Evolutionary conservation across 2,329 filamentous ascomycete genomes (phyloP).

Genomic region (Bipolaris oryzae): DNA sequence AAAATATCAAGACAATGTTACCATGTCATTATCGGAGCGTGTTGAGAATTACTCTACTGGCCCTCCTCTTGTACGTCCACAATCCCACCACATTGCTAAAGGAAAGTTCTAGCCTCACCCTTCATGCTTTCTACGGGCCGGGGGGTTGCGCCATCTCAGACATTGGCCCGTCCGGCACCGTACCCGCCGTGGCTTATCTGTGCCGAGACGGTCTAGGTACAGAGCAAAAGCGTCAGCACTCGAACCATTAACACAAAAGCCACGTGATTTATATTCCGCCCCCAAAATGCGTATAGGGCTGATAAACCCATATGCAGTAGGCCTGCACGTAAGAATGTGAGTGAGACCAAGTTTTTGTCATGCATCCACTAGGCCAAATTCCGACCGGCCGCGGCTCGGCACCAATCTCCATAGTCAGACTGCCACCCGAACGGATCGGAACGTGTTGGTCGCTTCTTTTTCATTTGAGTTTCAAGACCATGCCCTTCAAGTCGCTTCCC

Average conservation of each 20-base stretch:
- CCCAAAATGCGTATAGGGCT: constrained; percentile 1
- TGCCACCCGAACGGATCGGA: neutral
- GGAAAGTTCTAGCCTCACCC: too few relatives aligned
- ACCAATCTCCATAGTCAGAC: neutral
- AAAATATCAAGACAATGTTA: too few relatives aligned
- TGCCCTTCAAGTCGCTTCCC: constrained; percentile 13
- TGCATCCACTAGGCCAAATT: neutral
- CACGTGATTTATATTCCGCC: constrained; percentile 3
- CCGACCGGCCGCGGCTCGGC: neutral
- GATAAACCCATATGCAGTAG: constrained; percentile 1
- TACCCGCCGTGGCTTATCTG: constrained; percentile 14
- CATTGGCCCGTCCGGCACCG: neutral
- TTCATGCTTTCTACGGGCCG: too few relatives aligned
- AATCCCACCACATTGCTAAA: too few relatives aligned
- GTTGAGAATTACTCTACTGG: too few relatives aligned
- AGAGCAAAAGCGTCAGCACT: constrained; percentile 18
- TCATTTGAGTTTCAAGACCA: neutral
- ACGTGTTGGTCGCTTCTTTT: neutral
- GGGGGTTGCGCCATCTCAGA: too few relatives aligned
- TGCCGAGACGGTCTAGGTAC: constrained; percentile 1
- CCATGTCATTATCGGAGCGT: too few relatives aligned
- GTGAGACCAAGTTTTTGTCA: constrained; percentile 7
- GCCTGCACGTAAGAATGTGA: constrained; percentile 9
- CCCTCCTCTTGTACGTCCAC: too few relatives aligned
- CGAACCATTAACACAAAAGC: constrained; percentile 13